Evolutionary conservation across 768 basidiomycete species (phyloP).

Genomic region (Coprinopsis cinerea): DNA sequence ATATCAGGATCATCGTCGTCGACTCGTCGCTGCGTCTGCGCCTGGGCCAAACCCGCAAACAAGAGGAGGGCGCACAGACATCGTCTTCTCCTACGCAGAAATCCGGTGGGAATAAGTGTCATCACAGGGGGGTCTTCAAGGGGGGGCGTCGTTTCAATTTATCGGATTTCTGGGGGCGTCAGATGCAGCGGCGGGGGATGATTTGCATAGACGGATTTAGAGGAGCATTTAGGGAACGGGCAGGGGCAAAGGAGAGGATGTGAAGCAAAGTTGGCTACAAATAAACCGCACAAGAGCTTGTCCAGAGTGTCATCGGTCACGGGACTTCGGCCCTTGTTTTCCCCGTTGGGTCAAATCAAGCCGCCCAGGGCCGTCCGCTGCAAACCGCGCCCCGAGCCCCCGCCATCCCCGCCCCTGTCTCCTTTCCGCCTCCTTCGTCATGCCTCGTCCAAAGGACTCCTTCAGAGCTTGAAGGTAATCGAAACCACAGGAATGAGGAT

Average conservation of each 20-base stretch:
- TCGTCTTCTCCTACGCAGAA: background rate
- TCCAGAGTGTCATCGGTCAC: background rate
- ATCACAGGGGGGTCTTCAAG: background rate
- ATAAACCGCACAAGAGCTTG: background rate
- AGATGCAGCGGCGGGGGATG: background rate
- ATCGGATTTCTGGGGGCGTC: background rate
- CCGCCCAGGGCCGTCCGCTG: background rate
- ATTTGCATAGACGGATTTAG: background rate
- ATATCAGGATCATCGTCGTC: conserved; percentile 7
- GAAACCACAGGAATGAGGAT: too few species aligned
- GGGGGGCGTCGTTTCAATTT: background rate
- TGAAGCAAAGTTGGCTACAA: background rate
- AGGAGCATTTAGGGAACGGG: too few species aligned
- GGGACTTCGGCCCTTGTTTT: background rate
- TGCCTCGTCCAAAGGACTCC: too few species aligned
- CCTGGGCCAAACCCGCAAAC: background rate
- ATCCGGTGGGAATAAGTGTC: background rate
- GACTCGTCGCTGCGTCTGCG: conserved; percentile 1
- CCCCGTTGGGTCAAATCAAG: background rate
- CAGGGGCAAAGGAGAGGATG: background rate
- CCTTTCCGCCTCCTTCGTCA: background rate
- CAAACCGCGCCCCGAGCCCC: too few species aligned
- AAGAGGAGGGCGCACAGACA: background rate
- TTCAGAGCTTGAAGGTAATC: too few species aligned
- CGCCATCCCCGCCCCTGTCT: background rate